Percentiles rank a stretch among this genome's conserved stretches.
These are phyloP conservation scores for Aspergillus ustus DNA, from an alignment of 2,329 filamentous ascomycete species.

Conservation along the genomic window DNA sequence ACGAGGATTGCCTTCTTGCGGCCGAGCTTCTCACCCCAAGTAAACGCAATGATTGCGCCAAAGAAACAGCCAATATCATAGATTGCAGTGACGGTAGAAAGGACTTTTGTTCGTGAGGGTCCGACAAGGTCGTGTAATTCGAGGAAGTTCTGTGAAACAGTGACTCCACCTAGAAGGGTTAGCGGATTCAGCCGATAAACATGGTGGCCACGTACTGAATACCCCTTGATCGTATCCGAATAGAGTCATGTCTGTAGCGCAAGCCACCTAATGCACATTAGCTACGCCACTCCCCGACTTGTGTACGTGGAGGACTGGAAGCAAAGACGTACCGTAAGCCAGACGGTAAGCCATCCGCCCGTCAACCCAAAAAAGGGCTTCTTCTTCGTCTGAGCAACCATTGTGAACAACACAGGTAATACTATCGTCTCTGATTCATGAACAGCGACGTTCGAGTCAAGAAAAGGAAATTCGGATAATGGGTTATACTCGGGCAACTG, in stretches of 20 bases:
- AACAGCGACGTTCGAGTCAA: no score
- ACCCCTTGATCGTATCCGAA: slow-evolving; percentile 58
- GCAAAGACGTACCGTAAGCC: slow-evolving; percentile 51
- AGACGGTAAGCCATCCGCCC: slow-evolving; percentile 62
- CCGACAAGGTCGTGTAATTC: slow-evolving; percentile 52
- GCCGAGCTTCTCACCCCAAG: slow-evolving; percentile 52
- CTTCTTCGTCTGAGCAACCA: slow-evolving; percentile 22
- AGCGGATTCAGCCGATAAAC: not conserved
- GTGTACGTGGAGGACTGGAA: not conserved
- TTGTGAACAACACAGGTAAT: not conserved
- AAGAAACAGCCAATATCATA: slow-evolving; percentile 66
- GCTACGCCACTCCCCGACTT: no score
- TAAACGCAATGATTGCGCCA: slow-evolving; percentile 54
- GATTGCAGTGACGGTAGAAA: slow-evolving; percentile 59
- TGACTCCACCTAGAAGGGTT: slow-evolving; percentile 51
- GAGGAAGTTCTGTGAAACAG: slow-evolving; percentile 60
- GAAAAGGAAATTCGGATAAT: no score
- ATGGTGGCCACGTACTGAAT: slow-evolving; percentile 43
- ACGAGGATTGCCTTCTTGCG: slow-evolving; percentile 53
- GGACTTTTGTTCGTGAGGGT: slow-evolving; percentile 36
- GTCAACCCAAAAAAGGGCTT: slow-evolving; percentile 58
- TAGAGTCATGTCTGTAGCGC: slow-evolving; percentile 55
- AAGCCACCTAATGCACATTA: slow-evolving; percentile 39
- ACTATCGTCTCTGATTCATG: no score
- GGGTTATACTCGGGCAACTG: not conserved